Base-by-base conservation (phyloP, 495 filamentous ascomycete genomes). In the Podospora conica region DNA sequence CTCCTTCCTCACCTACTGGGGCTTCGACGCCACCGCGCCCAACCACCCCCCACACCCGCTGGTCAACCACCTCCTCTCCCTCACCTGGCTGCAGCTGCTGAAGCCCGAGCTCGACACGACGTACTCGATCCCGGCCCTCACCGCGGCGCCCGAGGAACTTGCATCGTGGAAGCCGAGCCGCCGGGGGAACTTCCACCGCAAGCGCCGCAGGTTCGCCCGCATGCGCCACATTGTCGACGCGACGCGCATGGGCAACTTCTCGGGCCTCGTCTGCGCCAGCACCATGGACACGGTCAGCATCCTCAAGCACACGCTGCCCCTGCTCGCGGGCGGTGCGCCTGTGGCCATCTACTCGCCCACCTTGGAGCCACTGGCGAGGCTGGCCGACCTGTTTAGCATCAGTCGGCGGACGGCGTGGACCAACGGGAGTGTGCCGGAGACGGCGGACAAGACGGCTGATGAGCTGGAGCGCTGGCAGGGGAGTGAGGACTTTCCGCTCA, bases 11-110 rank as follows among this genome's bases (percentile, higher is more conserved):
- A 90, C 90, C 73, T 92, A 96, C 80, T 98, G 96, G 76, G 82
- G 82, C 68, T 98, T 88, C 76, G 91, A 96, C 71, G 76, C 80
- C 57, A 86, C 86, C 64, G 83, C 83, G 57, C 89, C 91, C 3
- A 79, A 83, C 55, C 82, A 87, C 61, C 75, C 81, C 0, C 71
- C 78, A 4, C 96, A 98, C 70, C 95, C 95, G 0, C 85, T 98
- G 5, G 81, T 87, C 77, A 87, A 83, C 20, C 89, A 94, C 74
- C 87, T 98, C 24, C 90, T 92, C 73, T 86, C 87, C 0, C 79
- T 97, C 53, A 92, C 90, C 54, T 98, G 93, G 92, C 83, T 98
- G 1, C 93, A 97, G 77, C 83, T 98, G 20, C 76, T 96, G 21
- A 82, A 89, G 53, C 95, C 95, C 0, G 74, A 82, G 27, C 72